Conservation (phyloP, 1,139 yeast species). For the Blastobotrys indianensis region DNA sequence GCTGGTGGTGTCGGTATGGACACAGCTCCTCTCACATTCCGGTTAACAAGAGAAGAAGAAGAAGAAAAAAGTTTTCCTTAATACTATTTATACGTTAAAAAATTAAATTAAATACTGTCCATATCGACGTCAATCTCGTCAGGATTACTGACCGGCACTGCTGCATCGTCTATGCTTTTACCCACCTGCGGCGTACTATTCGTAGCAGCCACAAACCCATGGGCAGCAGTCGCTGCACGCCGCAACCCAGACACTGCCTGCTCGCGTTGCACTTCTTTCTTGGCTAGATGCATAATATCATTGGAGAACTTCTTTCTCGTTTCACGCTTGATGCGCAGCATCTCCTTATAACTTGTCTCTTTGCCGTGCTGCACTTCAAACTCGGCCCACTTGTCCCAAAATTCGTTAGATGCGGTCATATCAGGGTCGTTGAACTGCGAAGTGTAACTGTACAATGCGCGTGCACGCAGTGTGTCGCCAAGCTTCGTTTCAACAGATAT, state of each 20-base stretch:
- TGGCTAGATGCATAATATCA: constrained; percentile 33
- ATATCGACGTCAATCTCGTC: constrained; percentile 64
- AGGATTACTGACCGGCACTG: constrained; percentile 40
- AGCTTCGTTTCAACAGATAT: constrained; percentile 46
- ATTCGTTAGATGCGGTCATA: constrained; percentile 26
- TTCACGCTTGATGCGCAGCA: constrained; percentile 60
- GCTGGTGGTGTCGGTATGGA: constrained; percentile 29
- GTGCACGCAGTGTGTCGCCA: constrained; percentile 51
- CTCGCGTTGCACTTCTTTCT: constrained; percentile 18
- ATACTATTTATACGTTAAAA: neutral
- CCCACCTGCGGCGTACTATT: constrained; percentile 24
- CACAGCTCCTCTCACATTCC: constrained; percentile 24
- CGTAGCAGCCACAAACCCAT: constrained; percentile 53
- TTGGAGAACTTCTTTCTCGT: constrained; percentile 39
- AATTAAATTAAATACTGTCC: constrained; percentile 17
- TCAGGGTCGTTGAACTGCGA: constrained; percentile 43
- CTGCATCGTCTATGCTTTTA: neutral
- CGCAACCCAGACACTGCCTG: constrained; percentile 16
- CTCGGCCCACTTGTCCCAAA: constrained; percentile 65
- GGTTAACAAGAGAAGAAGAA: constrained; percentile 11
- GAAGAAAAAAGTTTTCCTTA: neutral
- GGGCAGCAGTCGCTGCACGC: constrained; percentile 35
- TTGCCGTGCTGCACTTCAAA: constrained; percentile 70
- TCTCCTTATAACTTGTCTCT: constrained; percentile 66
- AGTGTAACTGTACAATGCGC: constrained; percentile 51